Base-by-base conservation (phyloP, 176 grass and related monocot genomes). In the Chrysopogon serrulatus region DNA sequence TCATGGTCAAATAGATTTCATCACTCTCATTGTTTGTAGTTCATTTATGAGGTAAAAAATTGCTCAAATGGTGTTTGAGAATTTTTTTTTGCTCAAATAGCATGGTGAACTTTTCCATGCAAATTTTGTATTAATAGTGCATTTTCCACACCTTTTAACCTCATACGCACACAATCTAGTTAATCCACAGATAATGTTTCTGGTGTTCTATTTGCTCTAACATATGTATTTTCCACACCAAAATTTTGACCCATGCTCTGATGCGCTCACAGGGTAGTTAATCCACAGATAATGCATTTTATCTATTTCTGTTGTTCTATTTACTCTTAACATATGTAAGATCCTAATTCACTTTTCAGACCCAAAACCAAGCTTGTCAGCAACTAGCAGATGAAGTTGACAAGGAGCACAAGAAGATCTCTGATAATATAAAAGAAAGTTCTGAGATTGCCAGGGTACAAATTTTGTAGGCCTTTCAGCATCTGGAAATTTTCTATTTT, bases 351-450 rank as follows among this genome's bases (percentile, higher is more conserved):
- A 76, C 30, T 82, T 60, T 66, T 51, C 77, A 92, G 84, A 84
- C 28, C 76, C 84, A 89, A 40, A 87, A 74, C 33, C 63, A 89
- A 68, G 65, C 53, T 7, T 92, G 54, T 74, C 62, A 84, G 64
- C 80, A 89, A 36, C 75, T 87, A 77, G 77, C 64, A 80, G 87
- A 89, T 42, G 84, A 87, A 81, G 84, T 71, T 33, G 84, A 87
- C 64, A 89, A 84, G 54, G 90, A 89, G 16, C 73, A 89, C 65
- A 89, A 87, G 61, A 87, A 87, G 51, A 81, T 87, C 26, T 79
- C 83, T 77, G 80, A 89, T 35, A 77, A 45, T 81, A 68, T 89
- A 39, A 83, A 69, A 14, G 76, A 86, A 65, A 73, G 71, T 87
- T 12, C 87, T 61, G 84, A 92, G 72, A 89, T 72, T 27, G 65